These are phyloP conservation scores for Coprinellus micaceus DNA, from an alignment of 768 basidiomycete species.

Conservation along the genomic window DNA sequence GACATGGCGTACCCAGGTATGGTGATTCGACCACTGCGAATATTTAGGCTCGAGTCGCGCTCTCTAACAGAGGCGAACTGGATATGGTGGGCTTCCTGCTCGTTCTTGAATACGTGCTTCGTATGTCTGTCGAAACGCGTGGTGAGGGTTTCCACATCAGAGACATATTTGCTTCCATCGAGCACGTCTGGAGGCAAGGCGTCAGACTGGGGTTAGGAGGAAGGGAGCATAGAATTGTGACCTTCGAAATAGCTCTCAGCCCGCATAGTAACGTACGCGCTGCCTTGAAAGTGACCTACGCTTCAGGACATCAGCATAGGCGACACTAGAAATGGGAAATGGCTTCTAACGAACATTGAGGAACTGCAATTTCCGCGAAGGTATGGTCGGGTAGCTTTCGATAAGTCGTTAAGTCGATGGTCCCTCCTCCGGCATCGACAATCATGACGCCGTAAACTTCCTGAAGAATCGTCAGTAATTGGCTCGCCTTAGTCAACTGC, in stretches of 20 bases:
- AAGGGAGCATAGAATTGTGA: too few relatives aligned
- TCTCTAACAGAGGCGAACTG: conserved; percentile 42
- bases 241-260: conserved; percentile 33
- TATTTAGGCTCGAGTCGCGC: conserved; percentile 34
- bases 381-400: conserved; percentile 21
- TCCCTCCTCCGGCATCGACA: conserved; percentile 60
- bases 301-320: not conserved
- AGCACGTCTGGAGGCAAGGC: too few relatives aligned
- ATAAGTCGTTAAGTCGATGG: conserved; percentile 56
- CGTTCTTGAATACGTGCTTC: conserved; percentile 41
- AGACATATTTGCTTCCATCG: too few relatives aligned
- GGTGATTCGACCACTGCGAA: conserved; percentile 43
- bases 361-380: conserved; percentile 42
- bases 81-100: conserved; percentile 39
- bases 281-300: conserved; percentile 44
- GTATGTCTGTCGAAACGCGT: conserved; percentile 44
- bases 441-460: conserved; percentile 39
- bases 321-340: not conserved
- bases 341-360: conserved; percentile 26
- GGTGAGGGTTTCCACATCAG: conserved; percentile 39
- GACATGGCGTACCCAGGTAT: conserved; percentile 28
- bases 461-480: not conserved
- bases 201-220: too few relatives aligned
- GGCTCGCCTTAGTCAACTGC: not conserved
- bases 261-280: conserved; percentile 39